Evolutionary conservation across 179 eudicot genomes (phyloP).

Genomic region (Spinacia oleracea): DNA sequence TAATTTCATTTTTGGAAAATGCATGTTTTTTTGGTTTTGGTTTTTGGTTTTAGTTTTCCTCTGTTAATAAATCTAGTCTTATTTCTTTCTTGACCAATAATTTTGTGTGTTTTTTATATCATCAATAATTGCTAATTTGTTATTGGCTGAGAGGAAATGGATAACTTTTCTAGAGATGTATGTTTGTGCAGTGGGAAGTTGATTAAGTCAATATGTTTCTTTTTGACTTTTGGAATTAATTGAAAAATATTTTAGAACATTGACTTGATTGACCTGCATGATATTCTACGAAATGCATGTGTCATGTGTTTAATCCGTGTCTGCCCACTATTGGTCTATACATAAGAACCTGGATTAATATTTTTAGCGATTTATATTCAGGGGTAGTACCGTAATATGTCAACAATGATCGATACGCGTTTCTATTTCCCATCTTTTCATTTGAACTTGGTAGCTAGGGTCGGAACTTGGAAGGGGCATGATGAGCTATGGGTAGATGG

Average conservation of each 20-base stretch:
- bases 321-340: not conserved
- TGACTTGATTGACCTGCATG: not conserved
- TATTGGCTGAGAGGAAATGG: not conserved
- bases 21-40: constrained; percentile 31
- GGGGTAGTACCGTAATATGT: too few relatives aligned
- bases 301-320: not conserved
- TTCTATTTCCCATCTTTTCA: too few relatives aligned
- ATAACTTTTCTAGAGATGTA: not conserved
- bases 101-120: not conserved
- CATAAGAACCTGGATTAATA: too few relatives aligned
- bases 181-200: not conserved
- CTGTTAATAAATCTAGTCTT: not conserved
- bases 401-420: too few relatives aligned
- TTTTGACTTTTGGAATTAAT: constrained; percentile 6
- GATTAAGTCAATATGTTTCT: constrained; percentile 14
- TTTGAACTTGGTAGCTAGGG: too few relatives aligned
- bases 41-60: not conserved
- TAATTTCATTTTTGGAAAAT: constrained; percentile 39
- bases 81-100: not conserved
- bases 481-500: too few relatives aligned
- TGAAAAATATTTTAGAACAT: not conserved
- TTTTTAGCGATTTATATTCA: too few relatives aligned
- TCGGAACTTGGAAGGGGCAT: too few relatives aligned
- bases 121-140: not conserved
- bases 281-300: not conserved